Conservation (phyloP, 192 early-diverging fungal species). For the Martensiomyces pterosporus region DNA sequence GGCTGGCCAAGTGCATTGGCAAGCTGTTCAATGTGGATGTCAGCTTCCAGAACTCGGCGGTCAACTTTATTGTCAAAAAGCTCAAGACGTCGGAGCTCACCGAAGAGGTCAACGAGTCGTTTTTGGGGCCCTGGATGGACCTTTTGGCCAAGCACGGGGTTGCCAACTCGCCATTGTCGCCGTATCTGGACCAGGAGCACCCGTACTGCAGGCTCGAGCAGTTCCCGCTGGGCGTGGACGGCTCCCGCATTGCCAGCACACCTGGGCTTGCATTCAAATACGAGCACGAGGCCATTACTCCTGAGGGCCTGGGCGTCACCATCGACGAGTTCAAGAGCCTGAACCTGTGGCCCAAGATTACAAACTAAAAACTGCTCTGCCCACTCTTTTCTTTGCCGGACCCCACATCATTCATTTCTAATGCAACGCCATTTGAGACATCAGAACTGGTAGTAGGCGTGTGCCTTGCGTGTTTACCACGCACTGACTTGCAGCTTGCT, state of each 20-base stretch:
- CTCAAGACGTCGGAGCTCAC: constrained; percentile 80
- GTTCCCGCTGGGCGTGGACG: constrained; percentile 76
- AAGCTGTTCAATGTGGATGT: constrained; percentile 64
- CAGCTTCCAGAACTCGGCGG: constrained; percentile 31
- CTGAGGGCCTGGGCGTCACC: constrained; percentile 63
- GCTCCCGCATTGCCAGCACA: constrained; percentile 67
- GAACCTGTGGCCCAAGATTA: constrained; percentile 73
- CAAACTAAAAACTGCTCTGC: not conserved
- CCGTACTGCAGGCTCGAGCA: constrained; percentile 64
- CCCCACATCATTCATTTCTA: no score
- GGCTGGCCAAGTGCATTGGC: constrained; percentile 11
- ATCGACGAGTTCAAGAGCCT: constrained; percentile 76
- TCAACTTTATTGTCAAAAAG: constrained; percentile 46
- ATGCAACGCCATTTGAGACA: no score
- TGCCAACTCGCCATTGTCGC: constrained; percentile 80
- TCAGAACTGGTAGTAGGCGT: no score
- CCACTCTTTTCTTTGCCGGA: no score
- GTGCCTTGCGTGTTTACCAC: no score
- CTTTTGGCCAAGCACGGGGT: constrained; percentile 69
- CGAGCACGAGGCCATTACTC: constrained; percentile 60
- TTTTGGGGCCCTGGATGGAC: constrained; percentile 89
- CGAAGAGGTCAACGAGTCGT: constrained; percentile 92
- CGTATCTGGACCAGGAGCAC: constrained; percentile 90
- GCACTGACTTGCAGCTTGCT: no score
- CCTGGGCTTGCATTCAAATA: constrained; percentile 65